Evolutionary conservation across 2,329 filamentous ascomycete species (phyloP), one percentile per base, ranked within the genome.

Genomic region (Neofusicoccum umdonicola): DNA sequence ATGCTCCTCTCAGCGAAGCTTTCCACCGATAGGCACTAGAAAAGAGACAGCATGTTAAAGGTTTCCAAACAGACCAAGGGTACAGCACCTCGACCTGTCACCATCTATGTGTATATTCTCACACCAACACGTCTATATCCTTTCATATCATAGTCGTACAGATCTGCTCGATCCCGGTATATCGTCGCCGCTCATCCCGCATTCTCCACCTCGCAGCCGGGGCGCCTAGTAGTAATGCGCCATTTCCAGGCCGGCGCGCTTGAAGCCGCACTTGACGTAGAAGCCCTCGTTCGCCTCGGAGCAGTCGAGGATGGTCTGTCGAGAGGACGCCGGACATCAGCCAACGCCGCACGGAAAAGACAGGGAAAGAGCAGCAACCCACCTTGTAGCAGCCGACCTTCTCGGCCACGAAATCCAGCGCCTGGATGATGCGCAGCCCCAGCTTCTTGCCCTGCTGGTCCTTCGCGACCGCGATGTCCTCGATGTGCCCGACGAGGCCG

Each of bases 391-490:
- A 98, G 63, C 94, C 95, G 65, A 95, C 89, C 76, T 92, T 87
- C 76, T 92, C 88, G 63, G 93, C 93, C 66, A 98, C 88, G 75
- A 85, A 90, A 79, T 98, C 93, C 74, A 99, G 85, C 7, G 94
- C 93, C 81, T 98, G 92, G 72, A 98, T 98, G 70, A 98, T 90
- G 70, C 92, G 87, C 74, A 97, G 82, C 4, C 95, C 95, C 48
- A 98, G 84, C 81, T 97, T 97, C 87, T 98, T 97, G 71, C 95
- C 95, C 80, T 98, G 95, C 81, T 98, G 93, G 72, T 96, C 91
- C 80, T 93, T 93, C 69, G 91, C 88, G 42, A 99, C 93, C 17
- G 94, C 93, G 76, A 99, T 97, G 76, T 99, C 95, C 79, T 98
- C 95, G 78, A 98, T 97, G 79, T 98, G 95, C 12, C 94, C 95